Conservation (phyloP, 2,329 filamentous ascomycete species). For the Corinectria fuckeliana region DNA sequence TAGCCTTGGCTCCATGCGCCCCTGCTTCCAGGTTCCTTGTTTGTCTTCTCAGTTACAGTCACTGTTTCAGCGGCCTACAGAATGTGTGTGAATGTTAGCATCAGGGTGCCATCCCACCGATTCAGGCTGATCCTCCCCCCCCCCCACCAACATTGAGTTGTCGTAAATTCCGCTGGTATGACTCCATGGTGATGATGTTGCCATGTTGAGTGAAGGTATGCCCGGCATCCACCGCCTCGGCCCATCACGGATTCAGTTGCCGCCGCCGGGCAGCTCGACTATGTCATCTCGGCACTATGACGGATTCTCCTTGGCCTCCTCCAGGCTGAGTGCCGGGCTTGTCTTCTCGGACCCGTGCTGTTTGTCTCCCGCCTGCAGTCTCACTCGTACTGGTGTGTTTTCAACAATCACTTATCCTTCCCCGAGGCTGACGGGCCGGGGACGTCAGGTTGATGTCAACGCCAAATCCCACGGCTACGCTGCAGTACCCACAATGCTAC, state of each 20-base stretch:
- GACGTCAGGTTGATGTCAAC: conserved; percentile 7
- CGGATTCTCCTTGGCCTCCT: conserved; percentile 10
- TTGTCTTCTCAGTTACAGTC: not conserved
- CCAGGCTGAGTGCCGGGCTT: conserved; percentile 1
- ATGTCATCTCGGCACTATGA: conserved; percentile 20
- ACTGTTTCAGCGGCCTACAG: not conserved
- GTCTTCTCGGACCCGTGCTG: conserved; percentile 15
- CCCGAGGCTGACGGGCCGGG: conserved; percentile 5
- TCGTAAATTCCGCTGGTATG: conserved; percentile 2
- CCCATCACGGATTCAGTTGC: conserved; percentile 2
- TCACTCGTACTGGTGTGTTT: not conserved
- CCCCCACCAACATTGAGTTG: conserved; percentile 13
- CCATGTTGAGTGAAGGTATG: no score
- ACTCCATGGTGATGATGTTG: conserved; percentile 20
- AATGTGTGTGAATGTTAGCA: not conserved
- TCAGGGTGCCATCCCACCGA: not conserved
- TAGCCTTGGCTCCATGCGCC: no score
- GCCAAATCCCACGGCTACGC: not conserved
- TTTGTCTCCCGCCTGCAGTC: not conserved
- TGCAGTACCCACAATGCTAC: not conserved
- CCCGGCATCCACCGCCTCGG: conserved; percentile 27
- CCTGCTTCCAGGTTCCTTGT: no score
- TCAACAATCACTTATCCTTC: not conserved
- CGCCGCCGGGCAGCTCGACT: conserved; percentile 13
- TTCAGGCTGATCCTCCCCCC: not conserved